phyloP scores from a whole-genome alignment of 805 yeast genomes.

The Cyberlindnera nakhonratchasimensis region DNA sequence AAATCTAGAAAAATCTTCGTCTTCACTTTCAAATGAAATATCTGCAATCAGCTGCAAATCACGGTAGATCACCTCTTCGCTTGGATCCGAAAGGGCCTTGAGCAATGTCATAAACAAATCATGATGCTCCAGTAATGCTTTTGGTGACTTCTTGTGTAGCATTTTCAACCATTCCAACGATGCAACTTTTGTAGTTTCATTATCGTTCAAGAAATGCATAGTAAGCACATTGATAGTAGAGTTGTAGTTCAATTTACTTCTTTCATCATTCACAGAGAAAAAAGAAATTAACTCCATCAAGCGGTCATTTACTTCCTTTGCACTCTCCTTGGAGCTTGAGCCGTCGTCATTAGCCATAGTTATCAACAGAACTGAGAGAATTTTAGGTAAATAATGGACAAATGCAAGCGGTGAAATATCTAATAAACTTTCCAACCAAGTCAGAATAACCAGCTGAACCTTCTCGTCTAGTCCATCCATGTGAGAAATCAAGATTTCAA shows the following conservation, averaged over 20 bases:
- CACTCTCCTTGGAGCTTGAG: constrained; percentile 48
- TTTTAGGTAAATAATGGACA: constrained; percentile 67
- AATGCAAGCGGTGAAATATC: constrained; percentile 74
- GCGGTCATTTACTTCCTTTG: constrained; percentile 53
- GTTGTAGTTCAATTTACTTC: constrained; percentile 43
- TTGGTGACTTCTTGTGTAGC: constrained; percentile 68
- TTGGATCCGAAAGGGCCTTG: constrained; percentile 65
- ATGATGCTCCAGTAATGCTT: constrained; percentile 48
- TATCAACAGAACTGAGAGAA: constrained; percentile 65
- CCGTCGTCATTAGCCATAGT: constrained; percentile 47
- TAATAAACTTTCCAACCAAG: constrained; percentile 77
- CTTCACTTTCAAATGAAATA: constrained; percentile 67
- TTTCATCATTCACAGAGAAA: constrained; percentile 27
- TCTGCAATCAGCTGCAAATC: constrained; percentile 71
- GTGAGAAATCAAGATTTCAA: constrained; percentile 77
- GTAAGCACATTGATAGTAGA: constrained; percentile 70
- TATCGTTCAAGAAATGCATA: constrained; percentile 66
- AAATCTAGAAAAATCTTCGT: constrained; percentile 70
- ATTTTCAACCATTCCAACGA: constrained; percentile 87
- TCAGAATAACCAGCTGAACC: constrained; percentile 72
- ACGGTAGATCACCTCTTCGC: constrained; percentile 72
- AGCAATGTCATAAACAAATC: constrained; percentile 75
- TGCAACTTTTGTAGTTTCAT: constrained; percentile 78
- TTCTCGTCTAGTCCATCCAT: constrained; percentile 66
- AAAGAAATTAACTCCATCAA: constrained; percentile 45